Base-by-base conservation (phyloP, 768 basidiomycete genomes). In the Mycena haematopus region DNA sequence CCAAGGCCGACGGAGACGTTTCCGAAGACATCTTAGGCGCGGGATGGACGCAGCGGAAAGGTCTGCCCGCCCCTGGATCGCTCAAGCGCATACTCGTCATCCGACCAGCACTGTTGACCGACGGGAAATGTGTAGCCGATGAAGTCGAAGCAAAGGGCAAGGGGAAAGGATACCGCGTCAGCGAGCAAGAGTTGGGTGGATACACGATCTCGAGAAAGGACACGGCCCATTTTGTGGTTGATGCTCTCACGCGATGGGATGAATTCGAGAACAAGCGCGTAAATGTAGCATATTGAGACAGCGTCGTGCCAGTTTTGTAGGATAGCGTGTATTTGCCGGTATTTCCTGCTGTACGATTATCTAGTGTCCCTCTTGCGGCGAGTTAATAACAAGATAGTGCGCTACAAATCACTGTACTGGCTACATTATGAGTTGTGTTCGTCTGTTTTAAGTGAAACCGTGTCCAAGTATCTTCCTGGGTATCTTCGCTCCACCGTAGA, bases 161-260 rank as follows among this genome's bases (percentile, higher is more conserved):
- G 70, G 90, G 31, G 1, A 52, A 52, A 24, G 19, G 19, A 17
- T 84, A 83, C 64, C 55, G 68, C 46, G 73, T 72, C 13, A 68
- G 64, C 19, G 78, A 73, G n/a, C 73, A 62, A 19, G 72, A 79
- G 33, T 5, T 77, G 7, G 66, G 67, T 6, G 68, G 67, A 11
- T 85, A 76, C 65, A 76, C 77, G 51, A 79, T 83, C 7, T 86
- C 87, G 40, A 78, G 89, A 67, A 78, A 76, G 68, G 89, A 90
- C 69, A 85, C 86, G 2, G 80, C 79, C 1, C 82, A 84, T 69
- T 86, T 84, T 70, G 79, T 78, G 2, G 77, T 81, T 51, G 72
- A 65, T 3, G 86, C 84, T 1, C 52, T 53, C 11, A 17, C 36
- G 24, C 22, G 52, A 9, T 53, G 52, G 52, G 52, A 53, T 17